A percentile compares a stretch with the other conserved stretches of the same genome.
These are phyloP conservation scores for Termitomyces sp. DNA, from an alignment of 768 basidiomycete genomes.

Conservation along the genomic window DNA sequence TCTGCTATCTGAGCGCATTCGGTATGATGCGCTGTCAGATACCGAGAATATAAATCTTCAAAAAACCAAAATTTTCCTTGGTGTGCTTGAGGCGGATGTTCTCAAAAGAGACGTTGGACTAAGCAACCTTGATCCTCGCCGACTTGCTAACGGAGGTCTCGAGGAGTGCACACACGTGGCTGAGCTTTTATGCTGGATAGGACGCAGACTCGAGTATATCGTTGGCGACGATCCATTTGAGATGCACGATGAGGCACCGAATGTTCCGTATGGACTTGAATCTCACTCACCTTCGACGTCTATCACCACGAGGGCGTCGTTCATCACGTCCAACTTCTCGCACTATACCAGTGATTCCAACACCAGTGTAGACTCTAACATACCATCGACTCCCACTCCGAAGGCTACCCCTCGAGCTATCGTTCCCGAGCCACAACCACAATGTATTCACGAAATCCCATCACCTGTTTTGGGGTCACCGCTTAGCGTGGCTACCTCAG, in stretches of 20 bases:
- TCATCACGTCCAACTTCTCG: slow-evolving; percentile 22
- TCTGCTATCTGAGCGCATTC: slow-evolving; percentile 53
- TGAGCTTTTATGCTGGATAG: slow-evolving; percentile 71
- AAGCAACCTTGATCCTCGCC: slow-evolving; percentile 60
- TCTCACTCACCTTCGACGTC: slow-evolving; percentile 31
- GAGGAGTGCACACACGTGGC: slow-evolving; percentile 68
- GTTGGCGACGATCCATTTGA: slow-evolving; percentile 13
- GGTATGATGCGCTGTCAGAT: slow-evolving; percentile 19
- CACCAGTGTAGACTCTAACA: slow-evolving; percentile 27
- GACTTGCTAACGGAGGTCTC: slow-evolving; percentile 62
- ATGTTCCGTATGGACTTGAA: neutral
- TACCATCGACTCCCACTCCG: slow-evolving; percentile 20
- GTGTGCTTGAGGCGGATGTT: slow-evolving; percentile 68
- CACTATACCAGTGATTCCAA: slow-evolving; percentile 22
- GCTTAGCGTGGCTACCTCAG: slow-evolving; percentile 8
- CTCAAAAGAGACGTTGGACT: slow-evolving; percentile 62
- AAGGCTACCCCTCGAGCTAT: slow-evolving; percentile 9
- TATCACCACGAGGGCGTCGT: slow-evolving; percentile 28
- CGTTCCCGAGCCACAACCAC: slow-evolving; percentile 22
- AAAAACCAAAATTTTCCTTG: slow-evolving; percentile 73
- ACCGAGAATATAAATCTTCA: slow-evolving; percentile 47
- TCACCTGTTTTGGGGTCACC: slow-evolving; percentile 34
- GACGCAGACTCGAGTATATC: slow-evolving; percentile 38
- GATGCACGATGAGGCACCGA: slow-evolving; percentile 4
- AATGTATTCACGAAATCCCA: slow-evolving; percentile 58